These are phyloP conservation scores for Cystobasidium onofrii DNA, from an alignment of 768 basidiomycete species.

Conservation along the genomic window DNA sequence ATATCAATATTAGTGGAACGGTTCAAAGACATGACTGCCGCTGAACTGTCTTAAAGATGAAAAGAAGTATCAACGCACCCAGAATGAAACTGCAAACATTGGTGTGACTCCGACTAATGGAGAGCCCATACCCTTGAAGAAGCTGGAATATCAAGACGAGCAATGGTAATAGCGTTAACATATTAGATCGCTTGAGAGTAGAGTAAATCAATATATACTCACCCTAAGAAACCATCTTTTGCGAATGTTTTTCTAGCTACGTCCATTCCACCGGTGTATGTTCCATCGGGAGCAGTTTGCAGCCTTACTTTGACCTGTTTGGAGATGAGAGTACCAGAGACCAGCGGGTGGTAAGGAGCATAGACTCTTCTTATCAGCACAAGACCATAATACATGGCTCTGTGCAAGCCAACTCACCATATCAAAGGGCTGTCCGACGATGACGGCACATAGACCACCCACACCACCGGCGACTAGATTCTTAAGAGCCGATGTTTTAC, in stretches of 20 bases:
- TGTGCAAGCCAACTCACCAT: constrained; percentile 52
- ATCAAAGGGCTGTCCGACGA: constrained; percentile 97
- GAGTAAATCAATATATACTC: constrained; percentile 8
- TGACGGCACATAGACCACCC: constrained; percentile 76
- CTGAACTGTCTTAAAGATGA: no score
- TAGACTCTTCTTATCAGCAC: no score
- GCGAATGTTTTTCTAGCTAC: constrained; percentile 84
- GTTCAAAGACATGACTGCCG: no score
- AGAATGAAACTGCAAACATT: constrained; percentile 95
- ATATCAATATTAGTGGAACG: no score
- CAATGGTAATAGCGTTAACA: no score
- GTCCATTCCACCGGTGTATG: constrained; percentile 84
- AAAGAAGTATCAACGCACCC: no score
- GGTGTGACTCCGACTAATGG: constrained; percentile 75
- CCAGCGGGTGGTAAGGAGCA: background rate
- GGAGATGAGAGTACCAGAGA: no score
- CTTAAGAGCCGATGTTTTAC: constrained; percentile 50
- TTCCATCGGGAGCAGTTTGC: constrained; percentile 80
- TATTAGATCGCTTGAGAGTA: background rate
- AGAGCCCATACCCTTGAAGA: constrained; percentile 62
- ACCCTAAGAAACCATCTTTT: constrained; percentile 86
- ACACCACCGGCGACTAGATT: constrained; percentile 89
- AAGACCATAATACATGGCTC: background rate
- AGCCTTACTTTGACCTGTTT: constrained; percentile 63
- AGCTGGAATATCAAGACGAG: constrained; percentile 47